Evolutionary conservation across 148 eudicot species (phyloP).

Genomic region (Beta vulgaris): DNA sequence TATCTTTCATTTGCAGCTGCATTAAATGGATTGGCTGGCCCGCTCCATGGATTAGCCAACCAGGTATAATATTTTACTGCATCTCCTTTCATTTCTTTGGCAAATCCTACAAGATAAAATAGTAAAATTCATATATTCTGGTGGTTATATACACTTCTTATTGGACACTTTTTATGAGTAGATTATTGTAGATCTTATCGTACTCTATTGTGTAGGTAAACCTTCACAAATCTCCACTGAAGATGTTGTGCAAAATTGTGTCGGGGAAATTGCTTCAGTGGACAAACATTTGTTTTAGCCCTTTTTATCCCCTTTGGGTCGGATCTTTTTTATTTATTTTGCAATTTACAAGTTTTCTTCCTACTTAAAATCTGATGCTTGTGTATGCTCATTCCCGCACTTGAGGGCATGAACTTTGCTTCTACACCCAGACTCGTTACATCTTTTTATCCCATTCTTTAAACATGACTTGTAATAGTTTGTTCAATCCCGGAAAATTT

Average conservation of each 20-base stretch:
- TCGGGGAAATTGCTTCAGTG: neutral
- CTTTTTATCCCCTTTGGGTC: no score
- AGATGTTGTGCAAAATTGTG: neutral
- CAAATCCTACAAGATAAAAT: neutral
- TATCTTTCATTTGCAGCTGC: conserved; percentile 99
- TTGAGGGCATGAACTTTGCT: neutral
- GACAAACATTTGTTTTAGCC: no score
- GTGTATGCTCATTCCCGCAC: neutral
- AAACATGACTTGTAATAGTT: neutral
- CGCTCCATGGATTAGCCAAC: conserved; percentile 96
- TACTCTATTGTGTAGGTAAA: no score
- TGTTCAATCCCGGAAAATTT: neutral
- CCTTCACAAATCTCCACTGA: neutral
- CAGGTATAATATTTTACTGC: conserved; percentile 48
- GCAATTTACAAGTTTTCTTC: no score
- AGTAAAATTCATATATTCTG: neutral
- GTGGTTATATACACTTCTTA: neutral
- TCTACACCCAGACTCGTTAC: neutral
- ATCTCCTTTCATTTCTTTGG: neutral
- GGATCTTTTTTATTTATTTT: no score
- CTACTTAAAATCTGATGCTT: neutral
- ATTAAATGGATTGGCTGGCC: conserved; percentile 95
- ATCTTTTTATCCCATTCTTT: neutral
- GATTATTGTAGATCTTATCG: neutral
- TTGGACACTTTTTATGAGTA: no score